Evolutionary conservation across 805 yeast genomes (phyloP).

Genomic region (Peterozyma toletana): DNA sequence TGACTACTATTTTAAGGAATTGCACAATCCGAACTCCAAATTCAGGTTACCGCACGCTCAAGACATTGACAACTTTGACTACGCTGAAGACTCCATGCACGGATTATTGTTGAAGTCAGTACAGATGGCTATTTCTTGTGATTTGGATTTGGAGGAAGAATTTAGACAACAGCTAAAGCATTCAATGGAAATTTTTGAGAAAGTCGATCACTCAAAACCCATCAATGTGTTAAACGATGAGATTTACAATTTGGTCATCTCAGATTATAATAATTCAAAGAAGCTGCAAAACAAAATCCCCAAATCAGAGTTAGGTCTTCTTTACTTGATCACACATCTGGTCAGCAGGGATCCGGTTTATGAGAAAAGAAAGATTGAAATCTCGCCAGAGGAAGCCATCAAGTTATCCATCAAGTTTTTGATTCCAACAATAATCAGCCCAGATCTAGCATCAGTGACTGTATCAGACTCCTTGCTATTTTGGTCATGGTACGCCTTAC

Average conservation of each 20-base stretch:
- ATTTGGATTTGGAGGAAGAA: conserved; percentile 43
- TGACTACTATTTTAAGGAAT: neutral
- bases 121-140: conserved; percentile 56
- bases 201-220: conserved; percentile 15
- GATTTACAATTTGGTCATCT: conserved; percentile 31
- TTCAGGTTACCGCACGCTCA: conserved; percentile 17
- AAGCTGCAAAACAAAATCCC: conserved; percentile 15
- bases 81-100: conserved; percentile 8
- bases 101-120: conserved; percentile 30
- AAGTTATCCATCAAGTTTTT: conserved; percentile 31
- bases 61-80: neutral
- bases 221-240: conserved; percentile 25
- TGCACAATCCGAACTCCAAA: conserved; percentile 6
- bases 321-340: conserved; percentile 19
- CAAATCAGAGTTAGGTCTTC: conserved; percentile 23
- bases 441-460: conserved; percentile 8
- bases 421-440: conserved; percentile 28
- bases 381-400: conserved; percentile 23
- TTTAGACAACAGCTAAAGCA: conserved; percentile 29
- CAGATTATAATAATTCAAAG: conserved; percentile 30
- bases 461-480: conserved; percentile 21
- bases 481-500: conserved; percentile 30
- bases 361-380: conserved; percentile 6
- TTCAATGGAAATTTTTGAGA: conserved; percentile 33
- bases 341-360: conserved; percentile 11